A percentile compares a stretch with the other conserved stretches of the same genome.
Conservation (phyloP, 2,329 filamentous ascomycete genomes). For the Calonectria crousiana region DNA sequence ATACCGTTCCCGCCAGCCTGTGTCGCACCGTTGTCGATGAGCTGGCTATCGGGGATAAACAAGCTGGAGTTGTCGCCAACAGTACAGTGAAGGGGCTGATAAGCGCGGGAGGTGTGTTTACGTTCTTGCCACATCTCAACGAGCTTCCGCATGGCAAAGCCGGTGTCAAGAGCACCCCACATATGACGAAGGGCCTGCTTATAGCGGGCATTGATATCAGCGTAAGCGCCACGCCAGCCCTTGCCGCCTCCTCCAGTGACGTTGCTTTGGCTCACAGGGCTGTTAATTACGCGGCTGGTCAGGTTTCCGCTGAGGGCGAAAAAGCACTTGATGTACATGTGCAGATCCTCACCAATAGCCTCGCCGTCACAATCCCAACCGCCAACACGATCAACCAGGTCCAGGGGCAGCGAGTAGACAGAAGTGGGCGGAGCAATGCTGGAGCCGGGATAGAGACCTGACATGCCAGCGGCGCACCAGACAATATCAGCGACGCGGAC, state of each 20-base stretch:
- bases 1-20: slow-evolving; percentile 61
- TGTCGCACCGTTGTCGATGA: slow-evolving; percentile 54
- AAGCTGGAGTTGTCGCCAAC: slow-evolving; percentile 59
- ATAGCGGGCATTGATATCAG: slow-evolving; percentile 75
- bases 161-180: slow-evolving; percentile 80
- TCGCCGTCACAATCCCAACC: slow-evolving; percentile 80
- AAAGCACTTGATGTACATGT: slow-evolving; percentile 85
- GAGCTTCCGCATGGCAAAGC: slow-evolving; percentile 71
- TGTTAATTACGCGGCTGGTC: slow-evolving; percentile 72
- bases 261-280: slow-evolving; percentile 80
- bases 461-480: slow-evolving; percentile 79
- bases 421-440: slow-evolving; percentile 78
- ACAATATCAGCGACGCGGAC: slow-evolving; percentile 80
- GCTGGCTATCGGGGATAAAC: slow-evolving; percentile 61
- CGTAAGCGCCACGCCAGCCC: slow-evolving; percentile 65
- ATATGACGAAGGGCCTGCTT: slow-evolving; percentile 80
- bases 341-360: slow-evolving; percentile 80
- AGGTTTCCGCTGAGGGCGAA: slow-evolving; percentile 79
- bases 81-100: slow-evolving; percentile 66
- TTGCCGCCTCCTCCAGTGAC: slow-evolving; percentile 70
- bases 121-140: slow-evolving; percentile 69
- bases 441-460: slow-evolving; percentile 74
- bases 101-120: slow-evolving; percentile 67
- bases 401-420: slow-evolving; percentile 77
- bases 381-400: slow-evolving; percentile 75